Conservation (phyloP, 78 protist genomes). For the Tieghemostelium lacteum region DNA sequence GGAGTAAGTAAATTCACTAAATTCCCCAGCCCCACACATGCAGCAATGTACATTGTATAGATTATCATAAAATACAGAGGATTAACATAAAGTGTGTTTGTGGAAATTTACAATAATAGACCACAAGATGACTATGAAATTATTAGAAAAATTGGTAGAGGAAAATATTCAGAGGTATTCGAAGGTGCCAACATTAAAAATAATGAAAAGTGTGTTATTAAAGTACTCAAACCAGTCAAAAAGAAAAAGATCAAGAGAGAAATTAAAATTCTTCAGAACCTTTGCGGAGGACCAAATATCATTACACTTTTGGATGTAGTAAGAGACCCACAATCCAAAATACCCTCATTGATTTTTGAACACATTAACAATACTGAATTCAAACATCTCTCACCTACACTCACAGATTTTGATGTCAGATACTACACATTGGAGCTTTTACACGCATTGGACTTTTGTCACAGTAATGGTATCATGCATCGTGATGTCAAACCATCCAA, state of each 20-base stretch:
- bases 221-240: conserved; percentile 94
- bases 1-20: conserved; percentile 82
- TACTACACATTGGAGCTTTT: conserved; percentile 98
- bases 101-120: background rate
- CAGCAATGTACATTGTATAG: too few species aligned
- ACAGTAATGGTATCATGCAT: conserved; percentile 97
- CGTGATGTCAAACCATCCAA: conserved; percentile 97
- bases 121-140: conserved; percentile 96
- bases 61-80: background rate
- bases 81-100: background rate
- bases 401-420: conserved; percentile 95
- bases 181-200: conserved; percentile 92
- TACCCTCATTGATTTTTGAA: conserved; percentile 97
- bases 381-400: conserved; percentile 96
- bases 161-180: conserved; percentile 99
- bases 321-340: conserved; percentile 96
- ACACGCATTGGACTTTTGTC: conserved; percentile 96
- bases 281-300: conserved; percentile 98
- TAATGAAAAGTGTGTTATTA: conserved; percentile 86
- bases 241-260: conserved; percentile 98
- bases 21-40: too few species aligned
- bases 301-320: conserved; percentile 97
- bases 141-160: conserved; percentile 98
- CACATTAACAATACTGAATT: conserved; percentile 97
- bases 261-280: conserved; percentile 97